These are phyloP conservation scores for Helicocarpus griseus DNA, from an alignment of 2,329 filamentous ascomycete species.

Conservation along the genomic window DNA sequence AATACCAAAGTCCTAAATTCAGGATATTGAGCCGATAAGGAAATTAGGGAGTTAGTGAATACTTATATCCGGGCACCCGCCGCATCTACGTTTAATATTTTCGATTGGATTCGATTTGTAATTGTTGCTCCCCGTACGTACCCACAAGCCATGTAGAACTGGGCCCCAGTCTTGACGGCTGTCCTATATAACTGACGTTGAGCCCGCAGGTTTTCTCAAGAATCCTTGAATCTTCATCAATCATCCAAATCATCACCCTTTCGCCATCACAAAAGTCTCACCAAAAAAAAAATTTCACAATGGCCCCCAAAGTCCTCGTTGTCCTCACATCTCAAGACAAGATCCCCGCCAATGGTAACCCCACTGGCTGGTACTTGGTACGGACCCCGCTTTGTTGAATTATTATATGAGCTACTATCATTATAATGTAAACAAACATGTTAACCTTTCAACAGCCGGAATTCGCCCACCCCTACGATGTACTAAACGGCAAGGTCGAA, in stretches of 20 bases:
- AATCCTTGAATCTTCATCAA: background rate
- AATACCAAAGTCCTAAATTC: background rate
- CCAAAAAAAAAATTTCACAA: background rate
- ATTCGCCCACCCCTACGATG: conserved; percentile 55
- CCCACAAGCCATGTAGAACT: too few relatives aligned
- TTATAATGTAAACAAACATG: too few relatives aligned
- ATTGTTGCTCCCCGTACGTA: too few relatives aligned
- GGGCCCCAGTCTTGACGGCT: too few relatives aligned
- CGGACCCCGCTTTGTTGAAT: conserved; percentile 9
- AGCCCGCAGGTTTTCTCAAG: background rate
- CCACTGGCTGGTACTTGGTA: conserved; percentile 64
- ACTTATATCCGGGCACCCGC: background rate
- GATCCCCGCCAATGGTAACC: conserved; percentile 34
- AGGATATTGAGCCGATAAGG: too few relatives aligned
- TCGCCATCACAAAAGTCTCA: background rate
- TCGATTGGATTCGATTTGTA: too few relatives aligned
- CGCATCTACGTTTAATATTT: too few relatives aligned
- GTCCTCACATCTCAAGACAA: conserved; percentile 56
- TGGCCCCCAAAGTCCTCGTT: conserved; percentile 53
- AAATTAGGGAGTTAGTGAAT: background rate
- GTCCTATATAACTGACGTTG: background rate
- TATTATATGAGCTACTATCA: background rate
- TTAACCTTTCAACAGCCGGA: conserved; percentile 36
- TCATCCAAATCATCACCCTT: too few relatives aligned
- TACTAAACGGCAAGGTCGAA: conserved; percentile 45